phyloP scores from a whole-genome alignment of 805 yeast species.

The Naumovozyma castellii region DNA sequence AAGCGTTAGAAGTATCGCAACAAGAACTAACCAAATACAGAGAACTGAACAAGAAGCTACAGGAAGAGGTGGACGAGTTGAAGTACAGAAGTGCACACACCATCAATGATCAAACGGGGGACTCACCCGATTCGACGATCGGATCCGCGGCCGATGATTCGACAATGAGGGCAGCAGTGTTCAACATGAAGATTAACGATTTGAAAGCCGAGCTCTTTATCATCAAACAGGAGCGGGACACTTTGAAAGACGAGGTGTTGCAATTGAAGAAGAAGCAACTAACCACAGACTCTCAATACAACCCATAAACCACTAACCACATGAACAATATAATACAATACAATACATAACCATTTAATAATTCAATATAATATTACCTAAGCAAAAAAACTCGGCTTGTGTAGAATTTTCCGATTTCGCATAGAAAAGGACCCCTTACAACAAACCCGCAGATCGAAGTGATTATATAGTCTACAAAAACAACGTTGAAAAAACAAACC shows the following conservation, averaged over 20 bases:
- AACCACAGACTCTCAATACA: neutral
- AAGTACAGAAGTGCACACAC: constrained; percentile 40
- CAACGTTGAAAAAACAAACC: too few relatives aligned
- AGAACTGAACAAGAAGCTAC: constrained; percentile 44
- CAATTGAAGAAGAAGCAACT: constrained; percentile 48
- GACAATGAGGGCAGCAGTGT: constrained; percentile 39
- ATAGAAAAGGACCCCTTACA: too few relatives aligned
- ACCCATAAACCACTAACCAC: neutral
- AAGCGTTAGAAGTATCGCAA: constrained; percentile 66
- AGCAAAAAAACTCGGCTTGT: too few relatives aligned
- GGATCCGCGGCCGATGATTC: constrained; percentile 15
- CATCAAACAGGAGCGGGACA: constrained; percentile 75
- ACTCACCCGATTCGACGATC: constrained; percentile 9
- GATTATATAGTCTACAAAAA: too few relatives aligned
- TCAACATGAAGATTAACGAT: constrained; percentile 67
- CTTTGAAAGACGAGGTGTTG: constrained; percentile 52
- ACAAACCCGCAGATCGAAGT: too few relatives aligned
- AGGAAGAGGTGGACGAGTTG: constrained; percentile 61
- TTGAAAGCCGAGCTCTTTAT: constrained; percentile 77
- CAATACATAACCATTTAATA: too few relatives aligned
- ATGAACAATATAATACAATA: too few relatives aligned
- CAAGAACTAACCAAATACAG: constrained; percentile 57
- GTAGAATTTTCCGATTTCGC: too few relatives aligned
- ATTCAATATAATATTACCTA: too few relatives aligned
- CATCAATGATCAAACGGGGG: constrained; percentile 2